Percentiles rank a stretch among this genome's conserved stretches.
These are phyloP conservation scores for Penicillium rolfsii DNA, from an alignment of 2,329 filamentous ascomycete genomes.

Conservation along the genomic window DNA sequence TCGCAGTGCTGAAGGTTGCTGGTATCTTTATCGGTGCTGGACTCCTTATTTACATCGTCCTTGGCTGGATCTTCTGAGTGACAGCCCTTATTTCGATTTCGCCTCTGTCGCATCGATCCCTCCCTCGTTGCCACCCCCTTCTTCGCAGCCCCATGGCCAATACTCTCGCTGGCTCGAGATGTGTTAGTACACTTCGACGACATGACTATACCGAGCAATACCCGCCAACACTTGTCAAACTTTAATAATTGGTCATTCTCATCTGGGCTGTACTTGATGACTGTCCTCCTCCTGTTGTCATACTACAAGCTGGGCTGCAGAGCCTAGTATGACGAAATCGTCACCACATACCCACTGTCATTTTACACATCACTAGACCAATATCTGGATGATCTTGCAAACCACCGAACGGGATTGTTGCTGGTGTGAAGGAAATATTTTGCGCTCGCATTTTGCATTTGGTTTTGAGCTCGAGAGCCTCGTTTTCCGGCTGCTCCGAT, in stretches of 20 bases:
- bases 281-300: background rate
- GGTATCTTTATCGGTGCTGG: constrained; percentile 77
- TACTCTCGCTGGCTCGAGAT: constrained; percentile 27
- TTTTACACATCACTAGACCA: constrained; percentile 6
- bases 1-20: constrained; percentile 86
- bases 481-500: background rate
- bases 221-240: background rate
- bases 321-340: background rate
- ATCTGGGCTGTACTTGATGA: background rate
- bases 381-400: constrained; percentile 16
- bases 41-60: constrained; percentile 74
- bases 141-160: constrained; percentile 5
- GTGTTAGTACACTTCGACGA: background rate
- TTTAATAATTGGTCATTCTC: background rate
- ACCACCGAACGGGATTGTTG: background rate
- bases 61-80: constrained; percentile 61
- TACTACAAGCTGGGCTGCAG: background rate
- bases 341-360: background rate
- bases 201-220: background rate
- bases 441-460: constrained; percentile 6
- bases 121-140: background rate
- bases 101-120: background rate
- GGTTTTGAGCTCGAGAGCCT: background rate
- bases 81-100: background rate
- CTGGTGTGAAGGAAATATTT: background rate